phyloP scores from a whole-genome alignment of 345 rosid genomes.

The Geranium brycei region DNA sequence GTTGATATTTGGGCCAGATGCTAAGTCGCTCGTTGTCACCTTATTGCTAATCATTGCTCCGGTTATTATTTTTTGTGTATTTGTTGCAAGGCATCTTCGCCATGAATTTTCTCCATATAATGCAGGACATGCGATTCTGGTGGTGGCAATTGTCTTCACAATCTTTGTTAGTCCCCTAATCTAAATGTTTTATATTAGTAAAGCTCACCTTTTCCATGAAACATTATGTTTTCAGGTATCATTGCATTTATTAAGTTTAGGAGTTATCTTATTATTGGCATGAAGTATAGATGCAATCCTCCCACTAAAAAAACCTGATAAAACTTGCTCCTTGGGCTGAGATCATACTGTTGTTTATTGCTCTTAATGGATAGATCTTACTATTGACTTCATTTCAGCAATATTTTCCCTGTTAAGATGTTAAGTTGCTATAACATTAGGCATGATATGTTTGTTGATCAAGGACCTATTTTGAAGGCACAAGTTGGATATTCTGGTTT shows the following conservation, averaged over 20 bases:
- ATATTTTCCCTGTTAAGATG: not conserved
- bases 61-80: conserved; percentile 61
- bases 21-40: conserved; percentile 61
- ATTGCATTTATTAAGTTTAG: not conserved
- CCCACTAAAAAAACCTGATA: too few relatives aligned
- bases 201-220: not conserved
- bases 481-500: not conserved
- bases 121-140: conserved; percentile 69
- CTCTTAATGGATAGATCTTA: not conserved
- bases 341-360: too few relatives aligned
- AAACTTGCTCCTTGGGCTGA: too few relatives aligned
- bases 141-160: conserved; percentile 57
- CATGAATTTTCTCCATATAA: conserved; percentile 65
- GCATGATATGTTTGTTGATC: not conserved
- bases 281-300: too few relatives aligned
- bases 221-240: not conserved
- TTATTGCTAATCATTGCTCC: conserved; percentile 64
- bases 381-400: not conserved
- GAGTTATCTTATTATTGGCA: too few relatives aligned
- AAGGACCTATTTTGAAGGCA: not conserved
- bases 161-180: conserved; percentile 44
- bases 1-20: conserved; percentile 96
- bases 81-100: conserved; percentile 86
- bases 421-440: not conserved
- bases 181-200: not conserved